phyloP scores from a whole-genome alignment of 176 grass and related monocot species.

The Hsuehochloa calcarea region DNA sequence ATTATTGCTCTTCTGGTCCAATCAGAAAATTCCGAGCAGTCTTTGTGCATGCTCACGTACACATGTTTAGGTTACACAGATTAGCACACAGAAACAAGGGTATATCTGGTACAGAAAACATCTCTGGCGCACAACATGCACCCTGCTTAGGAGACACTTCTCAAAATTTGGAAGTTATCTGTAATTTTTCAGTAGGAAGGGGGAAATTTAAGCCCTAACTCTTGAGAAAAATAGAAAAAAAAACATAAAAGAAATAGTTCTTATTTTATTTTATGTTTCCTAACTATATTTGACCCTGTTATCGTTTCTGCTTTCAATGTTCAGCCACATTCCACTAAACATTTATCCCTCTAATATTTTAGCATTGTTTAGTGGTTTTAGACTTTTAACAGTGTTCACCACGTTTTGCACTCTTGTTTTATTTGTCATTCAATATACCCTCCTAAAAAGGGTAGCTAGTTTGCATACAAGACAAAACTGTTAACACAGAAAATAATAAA shows the following conservation, averaged over 20 bases:
- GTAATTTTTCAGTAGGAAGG: background rate
- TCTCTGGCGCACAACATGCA: background rate
- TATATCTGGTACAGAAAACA: background rate
- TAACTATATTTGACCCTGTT: background rate
- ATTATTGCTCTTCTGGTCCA: background rate
- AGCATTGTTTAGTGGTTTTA: background rate
- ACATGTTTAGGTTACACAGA: background rate
- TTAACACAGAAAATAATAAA: background rate
- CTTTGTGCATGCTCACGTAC: background rate
- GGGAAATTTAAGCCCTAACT: background rate
- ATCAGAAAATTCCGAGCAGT: background rate
- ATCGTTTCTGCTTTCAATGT: background rate
- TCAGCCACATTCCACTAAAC: background rate
- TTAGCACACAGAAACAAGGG: background rate
- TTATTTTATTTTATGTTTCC: slow-evolving; percentile 10
- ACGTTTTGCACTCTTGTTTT: background rate
- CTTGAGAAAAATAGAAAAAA: background rate
- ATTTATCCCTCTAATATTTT: background rate
- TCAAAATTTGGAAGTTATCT: background rate
- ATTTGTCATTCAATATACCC: background rate
- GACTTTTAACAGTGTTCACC: background rate
- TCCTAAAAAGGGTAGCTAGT: background rate
- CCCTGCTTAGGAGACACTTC: background rate
- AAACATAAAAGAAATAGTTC: background rate
- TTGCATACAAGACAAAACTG: background rate